Evolutionary conservation across 2,329 filamentous ascomycete species (phyloP).

Genomic region (Cladorrhinum sp.): DNA sequence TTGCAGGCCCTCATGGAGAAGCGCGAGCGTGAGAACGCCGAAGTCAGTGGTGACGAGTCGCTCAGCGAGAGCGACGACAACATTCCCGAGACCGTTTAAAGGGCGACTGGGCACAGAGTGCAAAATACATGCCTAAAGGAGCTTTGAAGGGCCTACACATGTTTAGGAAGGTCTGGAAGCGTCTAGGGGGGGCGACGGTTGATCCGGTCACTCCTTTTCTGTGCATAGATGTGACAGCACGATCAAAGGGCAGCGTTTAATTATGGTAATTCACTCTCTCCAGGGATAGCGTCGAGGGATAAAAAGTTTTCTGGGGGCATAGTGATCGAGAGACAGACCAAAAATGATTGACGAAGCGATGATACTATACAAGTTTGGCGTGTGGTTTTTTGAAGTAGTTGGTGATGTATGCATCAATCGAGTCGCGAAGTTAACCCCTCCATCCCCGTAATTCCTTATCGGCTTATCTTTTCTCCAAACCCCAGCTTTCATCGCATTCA

Average conservation of each 20-base stretch:
- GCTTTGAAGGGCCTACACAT: background rate
- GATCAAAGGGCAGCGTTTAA: background rate
- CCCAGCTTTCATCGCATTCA: background rate
- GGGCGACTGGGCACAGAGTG: background rate
- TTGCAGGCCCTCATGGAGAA: conserved; percentile 99
- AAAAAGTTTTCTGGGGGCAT: background rate
- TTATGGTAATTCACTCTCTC: background rate
- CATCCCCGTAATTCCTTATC: background rate
- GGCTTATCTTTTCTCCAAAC: background rate
- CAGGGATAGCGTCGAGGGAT: background rate
- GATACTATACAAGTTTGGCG: background rate
- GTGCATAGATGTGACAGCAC: background rate
- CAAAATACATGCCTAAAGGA: background rate
- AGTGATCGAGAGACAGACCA: background rate
- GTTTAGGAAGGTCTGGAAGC: background rate
- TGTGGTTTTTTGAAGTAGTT: background rate
- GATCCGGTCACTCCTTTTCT: background rate
- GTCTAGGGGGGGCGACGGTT: background rate
- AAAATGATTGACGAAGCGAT: background rate
- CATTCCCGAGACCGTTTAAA: conserved; percentile 54
- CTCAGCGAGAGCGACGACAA: conserved; percentile 94
- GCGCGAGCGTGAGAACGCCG: conserved; percentile 93
- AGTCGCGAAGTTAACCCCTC: background rate
- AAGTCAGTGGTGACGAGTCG: conserved; percentile 97
- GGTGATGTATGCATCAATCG: background rate